These are phyloP conservation scores for Trametes versicolor DNA, from an alignment of 1,284 basidiomycete genomes.

Conservation along the genomic window DNA sequence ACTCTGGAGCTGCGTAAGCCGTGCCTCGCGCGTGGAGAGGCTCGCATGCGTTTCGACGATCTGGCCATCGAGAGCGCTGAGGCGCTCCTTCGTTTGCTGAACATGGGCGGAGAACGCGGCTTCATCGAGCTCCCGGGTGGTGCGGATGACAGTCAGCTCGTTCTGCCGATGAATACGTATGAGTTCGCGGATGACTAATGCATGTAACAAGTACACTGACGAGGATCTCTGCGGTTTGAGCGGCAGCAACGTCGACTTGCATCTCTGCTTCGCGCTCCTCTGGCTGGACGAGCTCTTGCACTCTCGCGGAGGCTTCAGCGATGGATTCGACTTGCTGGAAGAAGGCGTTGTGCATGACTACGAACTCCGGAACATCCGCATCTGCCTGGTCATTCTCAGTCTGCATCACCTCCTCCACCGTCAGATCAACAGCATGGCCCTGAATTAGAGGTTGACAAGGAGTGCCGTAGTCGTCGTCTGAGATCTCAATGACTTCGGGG, in stretches of 20 bases:
- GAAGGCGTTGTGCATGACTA: conserved; percentile 17
- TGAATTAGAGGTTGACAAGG: background rate
- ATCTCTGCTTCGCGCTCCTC: background rate
- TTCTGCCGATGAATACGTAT: conserved; percentile 11
- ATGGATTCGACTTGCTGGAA: conserved; percentile 10
- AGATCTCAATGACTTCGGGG: conserved; percentile 30
- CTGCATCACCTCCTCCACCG: conserved; percentile 4
- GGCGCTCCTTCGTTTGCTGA: conserved; percentile 38
- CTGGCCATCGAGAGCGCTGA: conserved; percentile 37
- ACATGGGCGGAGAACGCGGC: conserved; percentile 35
- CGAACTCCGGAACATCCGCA: conserved; percentile 15
- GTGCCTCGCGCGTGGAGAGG: conserved; percentile 26
- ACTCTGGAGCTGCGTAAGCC: conserved; percentile 23
- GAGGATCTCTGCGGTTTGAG: conserved; percentile 25
- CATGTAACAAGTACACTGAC: conserved; percentile 21
- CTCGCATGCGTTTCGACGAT: conserved; percentile 34
- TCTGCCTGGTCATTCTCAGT: background rate
- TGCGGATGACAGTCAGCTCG: conserved; percentile 39
- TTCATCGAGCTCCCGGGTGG: conserved; percentile 39
- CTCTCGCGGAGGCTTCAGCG: conserved; percentile 2
- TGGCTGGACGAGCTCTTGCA: conserved; percentile 14
- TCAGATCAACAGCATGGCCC: background rate
- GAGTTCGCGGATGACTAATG: background rate
- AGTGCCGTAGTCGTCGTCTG: conserved; percentile 24
- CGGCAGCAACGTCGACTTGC: conserved; percentile 10